Percentiles rank a stretch among this genome's conserved stretches.
phyloP scores from a whole-genome alignment of 2,329 filamentous ascomycete genomes.

The Penicillium brasilianum region DNA sequence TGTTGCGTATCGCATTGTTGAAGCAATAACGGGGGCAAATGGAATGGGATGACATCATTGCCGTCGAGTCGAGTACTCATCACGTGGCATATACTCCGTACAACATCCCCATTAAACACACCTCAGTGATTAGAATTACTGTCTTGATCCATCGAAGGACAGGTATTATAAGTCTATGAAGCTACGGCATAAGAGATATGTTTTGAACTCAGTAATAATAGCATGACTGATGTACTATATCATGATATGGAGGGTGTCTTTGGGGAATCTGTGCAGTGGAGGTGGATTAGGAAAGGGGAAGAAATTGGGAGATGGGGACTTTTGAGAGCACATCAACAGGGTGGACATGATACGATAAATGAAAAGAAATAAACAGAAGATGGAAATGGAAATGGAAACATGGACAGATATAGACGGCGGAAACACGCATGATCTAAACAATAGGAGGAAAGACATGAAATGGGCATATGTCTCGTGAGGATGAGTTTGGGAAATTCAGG shows the following conservation, averaged over 20 bases:
- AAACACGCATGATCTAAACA: constrained; percentile 35
- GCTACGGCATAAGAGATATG: constrained; percentile 7
- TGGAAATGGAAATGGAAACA: constrained; percentile 21
- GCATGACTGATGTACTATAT: constrained; percentile 33
- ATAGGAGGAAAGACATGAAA: constrained; percentile 32
- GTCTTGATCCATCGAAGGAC: no score
- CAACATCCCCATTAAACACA: no score
- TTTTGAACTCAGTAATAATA: constrained; percentile 22
- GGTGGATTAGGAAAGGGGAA: constrained; percentile 24
- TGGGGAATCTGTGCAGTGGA: constrained; percentile 38
- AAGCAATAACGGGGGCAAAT: not conserved
- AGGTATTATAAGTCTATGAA: not conserved
- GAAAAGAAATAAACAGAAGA: constrained; percentile 17
- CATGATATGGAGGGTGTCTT: constrained; percentile 25
- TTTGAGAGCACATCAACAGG: constrained; percentile 33
- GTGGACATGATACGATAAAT: constrained; percentile 23
- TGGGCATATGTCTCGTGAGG: constrained; percentile 38
- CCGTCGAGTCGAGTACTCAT: not conserved
- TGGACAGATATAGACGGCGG: constrained; percentile 29
- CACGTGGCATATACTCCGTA: not conserved
- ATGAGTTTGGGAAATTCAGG: constrained; percentile 20
- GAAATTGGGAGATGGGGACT: constrained; percentile 21
- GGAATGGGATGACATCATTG: constrained; percentile 1
- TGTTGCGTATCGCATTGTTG: not conserved
- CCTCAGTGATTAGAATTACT: no score